phyloP scores from a whole-genome alignment of 306 rosid species.

The Senna tora region DNA sequence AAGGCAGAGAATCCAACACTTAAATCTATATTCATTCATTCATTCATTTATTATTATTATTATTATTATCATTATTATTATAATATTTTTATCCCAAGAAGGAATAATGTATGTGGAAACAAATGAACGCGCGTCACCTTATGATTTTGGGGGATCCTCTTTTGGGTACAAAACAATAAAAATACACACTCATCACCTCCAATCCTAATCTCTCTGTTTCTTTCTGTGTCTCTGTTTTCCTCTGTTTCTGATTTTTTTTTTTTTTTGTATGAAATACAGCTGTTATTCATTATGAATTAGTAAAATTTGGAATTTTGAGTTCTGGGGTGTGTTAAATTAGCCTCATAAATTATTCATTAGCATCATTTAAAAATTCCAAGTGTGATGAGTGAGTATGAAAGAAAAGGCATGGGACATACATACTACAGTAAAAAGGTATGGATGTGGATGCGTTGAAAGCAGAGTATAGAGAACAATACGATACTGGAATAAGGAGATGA shows the following conservation, averaged over 20 bases:
- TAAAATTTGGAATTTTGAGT: neutral
- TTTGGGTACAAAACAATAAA: slow-evolving; percentile 3
- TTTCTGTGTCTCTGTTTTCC: neutral
- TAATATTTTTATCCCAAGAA: slow-evolving; percentile 34
- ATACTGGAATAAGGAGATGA: neutral
- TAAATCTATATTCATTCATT: slow-evolving; percentile 21
- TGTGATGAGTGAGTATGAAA: no score
- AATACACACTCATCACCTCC: neutral
- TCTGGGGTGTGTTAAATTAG: neutral
- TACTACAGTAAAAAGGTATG: slow-evolving; percentile 32
- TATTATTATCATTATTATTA: neutral
- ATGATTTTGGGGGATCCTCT: slow-evolving; percentile 38
- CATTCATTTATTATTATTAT: no score
- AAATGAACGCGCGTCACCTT: slow-evolving; percentile 45
- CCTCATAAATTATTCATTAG: neutral
- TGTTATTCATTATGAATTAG: no score
- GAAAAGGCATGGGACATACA: neutral
- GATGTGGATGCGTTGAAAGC: slow-evolving; percentile 41
- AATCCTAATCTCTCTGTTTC: slow-evolving; percentile 17
- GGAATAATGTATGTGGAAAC: slow-evolving; percentile 59
- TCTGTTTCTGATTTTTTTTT: neutral
- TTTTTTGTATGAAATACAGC: no score
- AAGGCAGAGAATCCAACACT: slow-evolving; percentile 44
- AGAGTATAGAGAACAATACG: neutral
- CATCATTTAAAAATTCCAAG: no score